phyloP scores from a whole-genome alignment of 2,329 filamentous ascomycete species.

The Colletotrichum acutatum region DNA sequence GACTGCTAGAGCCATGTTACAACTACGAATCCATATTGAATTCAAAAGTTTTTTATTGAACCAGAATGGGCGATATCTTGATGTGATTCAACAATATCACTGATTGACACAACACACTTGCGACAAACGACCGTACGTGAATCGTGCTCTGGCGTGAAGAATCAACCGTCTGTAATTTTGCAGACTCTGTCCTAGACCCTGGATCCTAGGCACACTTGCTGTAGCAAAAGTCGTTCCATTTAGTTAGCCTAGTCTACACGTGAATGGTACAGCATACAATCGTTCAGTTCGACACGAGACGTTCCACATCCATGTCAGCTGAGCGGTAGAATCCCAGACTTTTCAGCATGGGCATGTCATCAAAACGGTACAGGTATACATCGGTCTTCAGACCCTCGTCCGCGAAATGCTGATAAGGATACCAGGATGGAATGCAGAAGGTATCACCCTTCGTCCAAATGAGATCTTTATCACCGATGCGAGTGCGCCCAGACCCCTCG shows the following conservation, averaged over 20 bases:
- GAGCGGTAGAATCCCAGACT: constrained; percentile 61
- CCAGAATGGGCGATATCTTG: too few species aligned
- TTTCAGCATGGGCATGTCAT: constrained; percentile 65
- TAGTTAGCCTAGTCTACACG: neutral
- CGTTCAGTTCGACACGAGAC: constrained; percentile 43
- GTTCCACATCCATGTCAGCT: constrained; percentile 52
- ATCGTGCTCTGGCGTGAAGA: neutral
- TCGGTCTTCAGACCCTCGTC: constrained; percentile 39
- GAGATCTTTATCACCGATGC: constrained; percentile 50
- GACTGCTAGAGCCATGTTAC: too few species aligned
- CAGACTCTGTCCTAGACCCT: neutral
- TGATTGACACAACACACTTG: neutral
- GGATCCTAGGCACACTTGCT: neutral
- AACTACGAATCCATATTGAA: neutral
- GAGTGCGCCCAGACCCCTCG: constrained; percentile 54
- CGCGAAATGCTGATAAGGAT: constrained; percentile 59
- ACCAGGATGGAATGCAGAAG: constrained; percentile 65
- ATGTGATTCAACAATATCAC: constrained; percentile 43
- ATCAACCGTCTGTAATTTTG: neutral
- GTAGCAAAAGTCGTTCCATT: neutral
- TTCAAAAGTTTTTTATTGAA: neutral
- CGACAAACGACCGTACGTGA: neutral
- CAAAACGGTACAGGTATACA: constrained; percentile 64
- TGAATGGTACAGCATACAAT: neutral
- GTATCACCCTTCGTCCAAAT: constrained; percentile 63